phyloP scores from a whole-genome alignment of 2,329 filamentous ascomycete genomes.

The Scedosporium boydii region DNA sequence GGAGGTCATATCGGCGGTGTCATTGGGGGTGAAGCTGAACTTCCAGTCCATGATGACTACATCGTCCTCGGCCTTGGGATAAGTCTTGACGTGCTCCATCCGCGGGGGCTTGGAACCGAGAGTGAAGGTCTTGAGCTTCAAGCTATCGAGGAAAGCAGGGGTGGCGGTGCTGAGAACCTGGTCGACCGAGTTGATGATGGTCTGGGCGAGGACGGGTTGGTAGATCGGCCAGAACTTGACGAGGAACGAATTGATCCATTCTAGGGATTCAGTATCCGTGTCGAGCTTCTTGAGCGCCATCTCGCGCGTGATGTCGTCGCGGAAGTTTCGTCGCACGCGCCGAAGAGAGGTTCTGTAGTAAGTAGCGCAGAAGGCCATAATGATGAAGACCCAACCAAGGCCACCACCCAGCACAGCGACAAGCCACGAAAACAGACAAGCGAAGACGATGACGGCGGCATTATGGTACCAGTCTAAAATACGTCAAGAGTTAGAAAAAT shows the following conservation, averaged over 20 bases:
- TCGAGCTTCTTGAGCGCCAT: slow-evolving; percentile 80
- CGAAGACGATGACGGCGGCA: slow-evolving; percentile 84
- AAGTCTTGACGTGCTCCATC: slow-evolving; percentile 96
- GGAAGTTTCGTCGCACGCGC: slow-evolving; percentile 87
- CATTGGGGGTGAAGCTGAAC: slow-evolving; percentile 97
- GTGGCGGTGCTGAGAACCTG: slow-evolving; percentile 91
- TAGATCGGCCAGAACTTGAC: slow-evolving; percentile 99
- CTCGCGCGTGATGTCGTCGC: slow-evolving; percentile 86
- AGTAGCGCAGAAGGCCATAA: slow-evolving; percentile 86
- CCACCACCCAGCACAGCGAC: slow-evolving; percentile 84
- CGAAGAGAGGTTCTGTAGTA: slow-evolving; percentile 96
- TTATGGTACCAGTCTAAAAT: slow-evolving; percentile 92
- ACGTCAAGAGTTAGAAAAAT: neutral
- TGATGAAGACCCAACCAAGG: slow-evolving; percentile 81
- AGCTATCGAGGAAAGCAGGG: slow-evolving; percentile 83
- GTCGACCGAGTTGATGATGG: slow-evolving; percentile 87
- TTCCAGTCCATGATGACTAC: slow-evolving; percentile 99
- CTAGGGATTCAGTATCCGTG: slow-evolving; percentile 81
- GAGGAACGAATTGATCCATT: slow-evolving; percentile 99
- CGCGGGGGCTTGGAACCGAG: slow-evolving; percentile 91
- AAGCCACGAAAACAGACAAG: slow-evolving; percentile 83
- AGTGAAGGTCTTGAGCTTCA: slow-evolving; percentile 88
- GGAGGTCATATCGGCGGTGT: slow-evolving; percentile 81
- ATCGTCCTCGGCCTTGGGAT: slow-evolving; percentile 91
- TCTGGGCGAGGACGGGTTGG: slow-evolving; percentile 83